Base-by-base conservation (phyloP, 1,139 yeast species). In the Saccharomyces hybrid region DNA sequence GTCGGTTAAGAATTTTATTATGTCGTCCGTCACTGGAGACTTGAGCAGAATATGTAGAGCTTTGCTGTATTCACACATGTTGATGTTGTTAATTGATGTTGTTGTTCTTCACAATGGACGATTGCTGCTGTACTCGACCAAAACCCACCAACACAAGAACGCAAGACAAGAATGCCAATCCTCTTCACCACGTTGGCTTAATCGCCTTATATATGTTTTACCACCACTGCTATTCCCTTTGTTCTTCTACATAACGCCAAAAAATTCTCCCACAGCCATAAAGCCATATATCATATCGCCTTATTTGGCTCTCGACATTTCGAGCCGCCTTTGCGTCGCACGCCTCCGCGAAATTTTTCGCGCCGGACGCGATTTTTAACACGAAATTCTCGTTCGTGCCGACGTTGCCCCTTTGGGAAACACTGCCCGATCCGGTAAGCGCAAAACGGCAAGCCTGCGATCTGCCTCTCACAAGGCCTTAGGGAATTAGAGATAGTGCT, bases 11-110 rank as follows among this genome's bases (percentile, higher is more conserved):
- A 58, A 67, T 54, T 62, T 65, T 52, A 68, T 62, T 66, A 68
- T 67, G 51, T 66, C 70, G 48, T 68, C 71, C 9, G 70, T 67
- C 52, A 67, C 71, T 27, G 71, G 71, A 4, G 71, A 64, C 52
- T 66, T 65, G 66, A 68, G 65, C 51, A 68, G 55, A 32, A 68
- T 60, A 47, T 59, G 56, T 42, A 68, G 58, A 47, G 69, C 69
- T 52, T 67, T 63, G 48, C 59, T 57, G 55, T 67, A 62, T 55
- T 60, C 64, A 52, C 62, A 59, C 70, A 64, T 64, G 31, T 51
- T 55, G 50, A 19, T 42, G 28, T 28, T 19, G 31, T 14, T 28
- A 7, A 7, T 29, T 46, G 3, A 14, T 42, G 19, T 32, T 28
- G 31, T 27, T 42, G 47, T 32, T 52, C 38, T 53, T 47, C 26